A percentile compares a stretch with the other conserved stretches of the same genome.
Evolutionary conservation across 352 stramenopile species (phyloP).

Genomic region (Globisporangium iwayamae): DNA sequence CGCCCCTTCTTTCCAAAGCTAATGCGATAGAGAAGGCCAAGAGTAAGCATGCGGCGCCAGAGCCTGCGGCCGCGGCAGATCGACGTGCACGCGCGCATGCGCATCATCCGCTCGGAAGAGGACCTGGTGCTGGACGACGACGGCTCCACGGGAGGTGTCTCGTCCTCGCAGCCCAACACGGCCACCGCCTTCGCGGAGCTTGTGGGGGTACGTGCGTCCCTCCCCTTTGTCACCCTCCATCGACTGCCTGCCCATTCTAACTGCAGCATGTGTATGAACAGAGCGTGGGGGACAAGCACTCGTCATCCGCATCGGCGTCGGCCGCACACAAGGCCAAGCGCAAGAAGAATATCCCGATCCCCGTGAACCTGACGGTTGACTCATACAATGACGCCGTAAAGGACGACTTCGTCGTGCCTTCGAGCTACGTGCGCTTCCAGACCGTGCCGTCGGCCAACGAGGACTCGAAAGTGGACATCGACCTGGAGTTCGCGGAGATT

Average conservation of each 20-base stretch:
- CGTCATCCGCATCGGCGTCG: conserved; percentile 12
- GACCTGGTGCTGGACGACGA: conserved; percentile 77
- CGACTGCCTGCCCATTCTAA: neutral
- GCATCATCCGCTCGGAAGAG: conserved; percentile 77
- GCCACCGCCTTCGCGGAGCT: conserved; percentile 73
- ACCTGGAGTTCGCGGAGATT: conserved; percentile 84
- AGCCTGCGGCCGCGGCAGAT: conserved; percentile 85
- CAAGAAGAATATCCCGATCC: conserved; percentile 86
- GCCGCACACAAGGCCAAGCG: conserved; percentile 39
- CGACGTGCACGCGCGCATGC: conserved; percentile 84
- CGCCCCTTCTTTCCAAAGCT: neutral
- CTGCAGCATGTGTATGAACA: conserved; percentile 17
- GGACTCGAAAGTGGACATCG: conserved; percentile 58
- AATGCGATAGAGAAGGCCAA: neutral
- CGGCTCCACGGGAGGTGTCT: conserved; percentile 13
- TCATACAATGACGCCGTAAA: conserved; percentile 67
- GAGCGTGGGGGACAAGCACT: conserved; percentile 59
- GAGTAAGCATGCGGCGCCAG: conserved; percentile 58
- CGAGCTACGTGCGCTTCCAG: conserved; percentile 84
- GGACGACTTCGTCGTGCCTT: conserved; percentile 67
- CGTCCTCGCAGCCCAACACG: conserved; percentile 22
- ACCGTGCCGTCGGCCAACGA: conserved; percentile 42
- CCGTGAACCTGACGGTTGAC: conserved; percentile 64
- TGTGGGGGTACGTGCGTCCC: conserved; percentile 39
- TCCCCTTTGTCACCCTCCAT: neutral